These are phyloP conservation scores for Quercus alba DNA, from an alignment of 306 rosid species.

Conservation along the genomic window DNA sequence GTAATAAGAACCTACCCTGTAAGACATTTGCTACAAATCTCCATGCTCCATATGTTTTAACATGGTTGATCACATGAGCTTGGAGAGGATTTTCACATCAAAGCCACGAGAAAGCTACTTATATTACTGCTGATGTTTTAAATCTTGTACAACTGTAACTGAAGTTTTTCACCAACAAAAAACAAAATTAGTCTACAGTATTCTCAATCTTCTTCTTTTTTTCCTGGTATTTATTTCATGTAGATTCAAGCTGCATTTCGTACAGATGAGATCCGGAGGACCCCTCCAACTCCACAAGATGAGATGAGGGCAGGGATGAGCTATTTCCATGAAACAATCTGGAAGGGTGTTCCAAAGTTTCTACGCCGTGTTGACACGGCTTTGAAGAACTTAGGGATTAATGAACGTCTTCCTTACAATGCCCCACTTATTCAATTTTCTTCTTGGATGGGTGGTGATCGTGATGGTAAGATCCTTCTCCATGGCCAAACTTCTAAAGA, in stretches of 20 bases:
- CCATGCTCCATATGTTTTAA: neutral
- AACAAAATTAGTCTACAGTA: neutral
- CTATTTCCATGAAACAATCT: conserved; percentile 96
- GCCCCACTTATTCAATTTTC: conserved; percentile 98
- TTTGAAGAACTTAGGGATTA: conserved; percentile 82
- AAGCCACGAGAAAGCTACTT: neutral
- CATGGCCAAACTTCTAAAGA: neutral
- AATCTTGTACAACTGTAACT: neutral
- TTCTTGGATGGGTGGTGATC: conserved; percentile 99
- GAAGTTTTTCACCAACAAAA: neutral
- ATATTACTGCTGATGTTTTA: neutral
- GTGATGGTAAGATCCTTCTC: conserved; percentile 68
- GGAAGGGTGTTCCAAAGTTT: conserved; percentile 94
- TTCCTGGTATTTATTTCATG: conserved; percentile 10
- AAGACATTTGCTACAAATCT: neutral
- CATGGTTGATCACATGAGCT: neutral
- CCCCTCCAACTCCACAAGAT: conserved; percentile 98
- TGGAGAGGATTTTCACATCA: neutral
- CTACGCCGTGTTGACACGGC: conserved; percentile 97
- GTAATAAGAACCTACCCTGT: neutral
- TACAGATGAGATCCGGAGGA: conserved; percentile 90
- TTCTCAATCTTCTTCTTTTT: conserved; percentile 11
- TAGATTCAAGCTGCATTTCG: conserved; percentile 99
- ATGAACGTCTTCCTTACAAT: conserved; percentile 89
- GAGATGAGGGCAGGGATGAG: conserved; percentile 99